Conservation (phyloP, 2,329 filamentous ascomycete species). For the Aspergillus hiratsukae region DNA sequence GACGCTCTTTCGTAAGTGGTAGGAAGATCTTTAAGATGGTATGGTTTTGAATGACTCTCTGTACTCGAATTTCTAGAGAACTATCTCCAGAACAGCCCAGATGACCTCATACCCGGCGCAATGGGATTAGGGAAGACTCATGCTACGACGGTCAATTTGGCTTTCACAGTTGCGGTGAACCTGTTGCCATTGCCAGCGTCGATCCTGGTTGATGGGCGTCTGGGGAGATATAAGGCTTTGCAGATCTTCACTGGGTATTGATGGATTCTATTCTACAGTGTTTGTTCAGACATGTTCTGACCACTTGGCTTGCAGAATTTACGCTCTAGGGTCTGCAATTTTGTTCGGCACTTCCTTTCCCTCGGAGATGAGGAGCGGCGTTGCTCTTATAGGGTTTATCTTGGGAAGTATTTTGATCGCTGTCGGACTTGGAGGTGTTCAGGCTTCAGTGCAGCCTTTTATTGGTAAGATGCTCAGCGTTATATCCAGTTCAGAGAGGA, state of each 20-base stretch:
- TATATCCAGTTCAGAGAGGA: neutral
- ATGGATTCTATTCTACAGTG: rapidly evolving
- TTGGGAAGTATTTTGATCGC: neutral
- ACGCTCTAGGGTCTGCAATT: neutral
- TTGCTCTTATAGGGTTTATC: neutral
- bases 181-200: neutral
- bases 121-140: neutral
- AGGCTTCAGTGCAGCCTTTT: neutral
- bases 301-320: neutral
- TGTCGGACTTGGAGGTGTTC: neutral
- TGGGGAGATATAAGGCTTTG: neutral
- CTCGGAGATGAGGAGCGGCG: neutral
- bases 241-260: neutral
- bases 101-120: neutral
- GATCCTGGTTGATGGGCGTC: neutral
- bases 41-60: no score
- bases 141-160: neutral
- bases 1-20: neutral
- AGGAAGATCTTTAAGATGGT: no score
- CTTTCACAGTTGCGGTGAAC: neutral
- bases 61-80: neutral
- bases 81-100: neutral
- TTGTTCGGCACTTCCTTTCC: neutral
- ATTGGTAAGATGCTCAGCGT: neutral
- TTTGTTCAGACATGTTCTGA: neutral